Evolutionary conservation across 73 alveolate genomes (phyloP), one percentile per base, ranked within the genome.

Genomic region (Uronychia setigera): DNA sequence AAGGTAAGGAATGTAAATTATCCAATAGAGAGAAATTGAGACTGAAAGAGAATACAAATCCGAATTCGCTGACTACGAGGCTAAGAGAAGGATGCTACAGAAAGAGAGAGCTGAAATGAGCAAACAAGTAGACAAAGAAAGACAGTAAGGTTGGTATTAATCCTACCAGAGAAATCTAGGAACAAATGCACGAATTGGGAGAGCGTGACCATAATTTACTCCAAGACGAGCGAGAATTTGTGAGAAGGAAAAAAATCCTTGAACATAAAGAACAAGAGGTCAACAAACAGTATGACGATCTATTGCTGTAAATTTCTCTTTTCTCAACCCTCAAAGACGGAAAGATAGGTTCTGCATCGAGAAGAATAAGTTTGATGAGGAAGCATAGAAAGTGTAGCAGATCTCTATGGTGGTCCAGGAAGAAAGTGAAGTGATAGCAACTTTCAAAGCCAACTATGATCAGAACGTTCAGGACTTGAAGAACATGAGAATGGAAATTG

Each of bases 311-410:
- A n/a, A n/a, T n/a, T n/a, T n/a, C n/a, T n/a, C n/a, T 46, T 5
- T 5, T 11, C n/a, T 46, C 5, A 46, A 11, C 19, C 5, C 5
- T 9, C 30, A 57, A 11, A 26, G 58, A 0, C 86, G 86, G 28
- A 80, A 67, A n/a, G 79, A 80, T 11, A 26, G 35, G 46, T 80
- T 9, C 58, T 67, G 58, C 27, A 76, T 33, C 31, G 86, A 80
- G 19, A 34, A 58, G 57, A 76, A 30, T 19, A 80, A 57, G 31
- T 80, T 80, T 80, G 86, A 80, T 13, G 86, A 80, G 19, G 86
- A 80, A 57, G 86, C 86, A 26, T 19, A 25, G 60, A 80, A 80
- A 46, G 86, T 80, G n/a, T 79, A 34, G 35, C 78, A 80, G 58
- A 33, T 33, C 35, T 80, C 77, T 25, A 9, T 80, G 27, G 58